Base-by-base conservation (phyloP, 805 yeast genomes). In the Lipomyces orientalis region DNA sequence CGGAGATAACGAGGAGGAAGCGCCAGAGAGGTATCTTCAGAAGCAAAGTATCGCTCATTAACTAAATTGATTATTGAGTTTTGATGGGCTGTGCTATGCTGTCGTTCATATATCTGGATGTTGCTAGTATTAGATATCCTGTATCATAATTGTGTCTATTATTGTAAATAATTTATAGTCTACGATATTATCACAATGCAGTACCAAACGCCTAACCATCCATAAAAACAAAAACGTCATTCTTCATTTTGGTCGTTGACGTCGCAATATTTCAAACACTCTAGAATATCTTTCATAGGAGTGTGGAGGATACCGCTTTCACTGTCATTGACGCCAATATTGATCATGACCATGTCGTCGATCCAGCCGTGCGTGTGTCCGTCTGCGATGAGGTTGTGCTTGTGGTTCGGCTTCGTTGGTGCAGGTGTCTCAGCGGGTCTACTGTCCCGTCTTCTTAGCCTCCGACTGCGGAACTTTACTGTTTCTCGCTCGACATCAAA, bases 1-100 rank as follows among this genome's bases (percentile, higher is more conserved):
- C 19, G 67, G 71, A 22, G 68, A 67, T 34, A 57, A 65, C 25
- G 71, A 68, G 46, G 60, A 57, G 33, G 70, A 67, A 33, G 71
- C 66, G 29, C 70, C 70, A 22, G 56, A 59, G 33, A 54, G 71
- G n/a, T 68, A 68, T 62, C 55, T 62, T 31, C 61, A 65, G 14
- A 68, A 68, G 56, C 49, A 16, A 7, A 16, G 10, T 43, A 16
- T 14, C 22, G 22, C 49, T 19, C 49, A 43, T 16, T 43, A 43
- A 22, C 29, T 25, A 25, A 25, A 25, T 43, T 6, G 49, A 12
- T 43, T 43, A n/a, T n/a, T 31, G 22, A 34, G 37, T 25, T 33
- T 22, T 37, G 57, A 39, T 12, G 49, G 4, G 25, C 8, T 16
- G 22, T 37, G 10, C 43, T 37, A 37, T 37, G 14, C 14, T 37